A percentile compares a stretch with the other conserved stretches of the same genome.
Conservation (phyloP, 257 asterid genomes). For the Henckelia pumila region DNA sequence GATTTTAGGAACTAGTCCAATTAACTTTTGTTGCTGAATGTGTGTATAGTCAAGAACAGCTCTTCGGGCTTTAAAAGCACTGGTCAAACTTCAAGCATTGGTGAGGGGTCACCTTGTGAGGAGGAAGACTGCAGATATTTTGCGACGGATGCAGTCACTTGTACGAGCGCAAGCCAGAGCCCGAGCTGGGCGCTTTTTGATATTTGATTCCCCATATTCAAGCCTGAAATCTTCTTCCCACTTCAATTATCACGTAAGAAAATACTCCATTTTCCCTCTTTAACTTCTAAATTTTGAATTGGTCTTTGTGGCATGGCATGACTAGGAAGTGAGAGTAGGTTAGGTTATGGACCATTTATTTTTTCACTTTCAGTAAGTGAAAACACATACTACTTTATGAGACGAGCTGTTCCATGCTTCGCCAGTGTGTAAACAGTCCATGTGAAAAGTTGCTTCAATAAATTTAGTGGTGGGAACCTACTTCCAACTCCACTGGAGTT, state of each 20-base stretch:
- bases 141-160: conserved; percentile 57
- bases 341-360: conserved; percentile 32
- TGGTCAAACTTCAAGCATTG: conserved; percentile 89
- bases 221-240: conserved; percentile 50
- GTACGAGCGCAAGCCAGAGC: conserved; percentile 65
- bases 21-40: background rate
- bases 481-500: background rate
- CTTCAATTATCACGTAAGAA: conserved; percentile 43
- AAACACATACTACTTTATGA: conserved; percentile 1
- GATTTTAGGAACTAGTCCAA: background rate
- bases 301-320: conserved; percentile 19
- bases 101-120: conserved; percentile 79
- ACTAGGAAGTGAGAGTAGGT: background rate
- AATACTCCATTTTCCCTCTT: conserved; percentile 21
- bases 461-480: background rate
- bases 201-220: conserved; percentile 57
- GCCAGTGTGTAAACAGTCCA: background rate
- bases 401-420: background rate
- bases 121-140: conserved; percentile 54
- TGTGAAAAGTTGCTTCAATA: background rate
- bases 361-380: conserved; percentile 5
- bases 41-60: conserved; percentile 72
- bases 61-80: conserved; percentile 70
- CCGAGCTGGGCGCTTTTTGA: conserved; percentile 42
- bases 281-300: conserved; percentile 23